phyloP scores from a whole-genome alignment of 345 rosid genomes.

The Reutealis trisperma region DNA sequence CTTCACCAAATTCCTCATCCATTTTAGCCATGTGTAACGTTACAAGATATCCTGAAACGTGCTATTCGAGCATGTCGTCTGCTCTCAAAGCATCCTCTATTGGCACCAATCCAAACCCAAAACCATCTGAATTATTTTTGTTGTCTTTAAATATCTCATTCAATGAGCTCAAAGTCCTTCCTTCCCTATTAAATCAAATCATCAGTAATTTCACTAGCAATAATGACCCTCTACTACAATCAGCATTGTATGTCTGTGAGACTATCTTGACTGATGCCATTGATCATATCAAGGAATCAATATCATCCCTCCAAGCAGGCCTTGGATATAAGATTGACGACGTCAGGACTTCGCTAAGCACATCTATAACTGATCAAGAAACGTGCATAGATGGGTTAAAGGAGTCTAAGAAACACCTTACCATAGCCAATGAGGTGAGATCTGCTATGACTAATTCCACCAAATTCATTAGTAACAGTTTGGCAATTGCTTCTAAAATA shows the following conservation, averaged over 20 bases:
- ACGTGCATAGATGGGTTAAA: slow-evolving; percentile 18
- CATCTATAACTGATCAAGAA: slow-evolving; percentile 23
- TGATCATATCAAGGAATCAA: slow-evolving; percentile 14
- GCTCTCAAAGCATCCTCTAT: slow-evolving; percentile 23
- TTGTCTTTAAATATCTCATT: slow-evolving; percentile 56
- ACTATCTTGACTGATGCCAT: slow-evolving; percentile 29
- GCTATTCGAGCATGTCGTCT: slow-evolving; percentile 31
- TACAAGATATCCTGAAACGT: slow-evolving; percentile 31
- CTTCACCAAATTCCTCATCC: background rate
- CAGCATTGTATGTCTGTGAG: slow-evolving; percentile 24
- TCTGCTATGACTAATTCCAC: slow-evolving; percentile 33
- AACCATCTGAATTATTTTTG: slow-evolving; percentile 52
- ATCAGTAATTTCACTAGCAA: slow-evolving; percentile 19
- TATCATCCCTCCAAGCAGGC: slow-evolving; percentile 4
- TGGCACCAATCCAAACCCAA: slow-evolving; percentile 1
- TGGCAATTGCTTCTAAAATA: slow-evolving; percentile 31
- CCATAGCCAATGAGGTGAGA: slow-evolving; percentile 7
- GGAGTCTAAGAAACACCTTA: background rate
- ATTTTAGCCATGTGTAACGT: slow-evolving; percentile 29
- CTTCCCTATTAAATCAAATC: slow-evolving; percentile 30
- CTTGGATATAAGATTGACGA: slow-evolving; percentile 15
- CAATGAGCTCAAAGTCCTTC: slow-evolving; percentile 42
- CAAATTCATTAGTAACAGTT: slow-evolving; percentile 35
- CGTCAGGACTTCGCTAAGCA: slow-evolving; percentile 25
- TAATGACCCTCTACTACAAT: slow-evolving; percentile 1